These are phyloP conservation scores for Penicillium sp. DNA, from an alignment of 2,329 filamentous ascomycete genomes.

Conservation along the genomic window DNA sequence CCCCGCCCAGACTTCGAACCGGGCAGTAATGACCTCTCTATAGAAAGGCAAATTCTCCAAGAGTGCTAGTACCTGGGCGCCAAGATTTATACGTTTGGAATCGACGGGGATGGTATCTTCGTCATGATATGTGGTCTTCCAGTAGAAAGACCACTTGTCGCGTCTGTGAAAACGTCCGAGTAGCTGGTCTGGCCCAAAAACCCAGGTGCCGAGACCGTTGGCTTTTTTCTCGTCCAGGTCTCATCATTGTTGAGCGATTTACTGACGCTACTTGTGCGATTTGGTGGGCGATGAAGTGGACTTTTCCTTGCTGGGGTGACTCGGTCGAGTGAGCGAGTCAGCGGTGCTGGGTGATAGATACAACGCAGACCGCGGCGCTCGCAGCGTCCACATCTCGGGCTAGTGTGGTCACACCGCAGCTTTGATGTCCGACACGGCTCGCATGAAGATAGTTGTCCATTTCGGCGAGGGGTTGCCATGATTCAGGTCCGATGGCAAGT, in stretches of 20 bases:
- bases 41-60: slow-evolving; percentile 25
- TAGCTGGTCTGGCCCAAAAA: slow-evolving; percentile 23
- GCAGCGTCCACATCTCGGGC: slow-evolving; percentile 3
- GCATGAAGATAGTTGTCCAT: slow-evolving; percentile 19
- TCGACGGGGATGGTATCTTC: slow-evolving; percentile 5
- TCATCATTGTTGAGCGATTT: neutral
- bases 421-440: slow-evolving; percentile 29
- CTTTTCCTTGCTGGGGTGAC: neutral
- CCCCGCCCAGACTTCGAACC: slow-evolving; percentile 21
- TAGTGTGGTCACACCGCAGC: slow-evolving; percentile 26
- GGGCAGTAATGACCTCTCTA: slow-evolving; percentile 16
- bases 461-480: slow-evolving; percentile 3
- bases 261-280: neutral
- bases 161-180: slow-evolving; percentile 19
- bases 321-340: neutral
- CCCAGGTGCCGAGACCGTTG: slow-evolving; percentile 5
- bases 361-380: slow-evolving; percentile 1
- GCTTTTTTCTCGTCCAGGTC: slow-evolving; percentile 1
- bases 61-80: slow-evolving; percentile 22
- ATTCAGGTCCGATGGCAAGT: neutral
- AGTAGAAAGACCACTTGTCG: slow-evolving; percentile 1
- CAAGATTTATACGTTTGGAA: slow-evolving; percentile 22
- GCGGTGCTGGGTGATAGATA: slow-evolving; percentile 2
- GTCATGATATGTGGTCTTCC: neutral
- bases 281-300: neutral